Conservation (phyloP, 768 basidiomycete species). For the Russula compacta region DNA sequence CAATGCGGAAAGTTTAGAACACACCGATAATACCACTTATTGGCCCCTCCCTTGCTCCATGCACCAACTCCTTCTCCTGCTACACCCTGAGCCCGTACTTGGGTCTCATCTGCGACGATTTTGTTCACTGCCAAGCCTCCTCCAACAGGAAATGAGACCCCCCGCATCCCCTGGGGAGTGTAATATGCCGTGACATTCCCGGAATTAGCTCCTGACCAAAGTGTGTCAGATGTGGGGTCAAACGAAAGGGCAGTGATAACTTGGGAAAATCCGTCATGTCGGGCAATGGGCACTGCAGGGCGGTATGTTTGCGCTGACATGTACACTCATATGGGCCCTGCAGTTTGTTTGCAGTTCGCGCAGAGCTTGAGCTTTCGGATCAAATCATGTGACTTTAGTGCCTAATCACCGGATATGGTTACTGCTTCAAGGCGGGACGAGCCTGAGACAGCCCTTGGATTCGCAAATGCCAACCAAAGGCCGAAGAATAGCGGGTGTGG, state of each 20-base stretch:
- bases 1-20: conserved; percentile 28
- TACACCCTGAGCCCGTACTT: conserved; percentile 56
- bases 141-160: conserved; percentile 68
- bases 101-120: conserved; percentile 67
- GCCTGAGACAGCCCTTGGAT: too few species aligned
- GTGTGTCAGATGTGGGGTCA: conserved; percentile 82
- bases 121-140: conserved; percentile 62
- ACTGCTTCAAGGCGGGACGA: too few species aligned
- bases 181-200: conserved; percentile 67
- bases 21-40: conserved; percentile 74
- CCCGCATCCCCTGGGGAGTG: conserved; percentile 50
- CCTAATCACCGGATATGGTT: too few species aligned
- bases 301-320: conserved; percentile 22
- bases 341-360: not conserved
- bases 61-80: conserved; percentile 62
- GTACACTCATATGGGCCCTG: not conserved
- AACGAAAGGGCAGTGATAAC: conserved; percentile 74
- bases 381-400: conserved; percentile 6
- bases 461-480: too few species aligned
- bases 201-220: conserved; percentile 75
- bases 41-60: conserved; percentile 79
- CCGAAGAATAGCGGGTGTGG: too few species aligned
- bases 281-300: conserved; percentile 20
- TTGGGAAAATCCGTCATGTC: conserved; percentile 27
- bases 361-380: too few species aligned